These are phyloP conservation scores for Neurospora crassa DNA, from an alignment of 2,329 filamentous ascomycete species.

Conservation along the genomic window DNA sequence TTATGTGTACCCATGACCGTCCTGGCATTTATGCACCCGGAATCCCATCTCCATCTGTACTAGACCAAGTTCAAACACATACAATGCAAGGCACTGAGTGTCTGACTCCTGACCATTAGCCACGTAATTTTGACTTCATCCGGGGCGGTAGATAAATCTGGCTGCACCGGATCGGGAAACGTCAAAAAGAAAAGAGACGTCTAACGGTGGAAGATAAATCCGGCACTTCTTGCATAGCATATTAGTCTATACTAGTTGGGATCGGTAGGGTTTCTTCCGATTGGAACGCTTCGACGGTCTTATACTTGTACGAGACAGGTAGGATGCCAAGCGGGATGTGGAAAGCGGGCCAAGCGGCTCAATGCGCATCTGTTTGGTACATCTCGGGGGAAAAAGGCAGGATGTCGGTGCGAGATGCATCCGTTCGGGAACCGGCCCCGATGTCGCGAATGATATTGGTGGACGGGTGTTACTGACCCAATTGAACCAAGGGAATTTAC, in stretches of 20 bases:
- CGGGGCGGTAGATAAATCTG: background rate
- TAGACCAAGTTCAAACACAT: background rate
- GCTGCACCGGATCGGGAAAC: background rate
- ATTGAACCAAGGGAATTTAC: background rate
- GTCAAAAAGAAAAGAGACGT: background rate
- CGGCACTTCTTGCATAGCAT: background rate
- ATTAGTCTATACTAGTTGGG: background rate
- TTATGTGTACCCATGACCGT: background rate
- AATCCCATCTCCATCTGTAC: background rate
- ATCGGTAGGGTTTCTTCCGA: background rate
- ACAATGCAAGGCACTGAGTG: background rate
- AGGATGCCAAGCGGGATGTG: background rate
- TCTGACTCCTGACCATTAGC: background rate
- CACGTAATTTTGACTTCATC: constrained; percentile 5
- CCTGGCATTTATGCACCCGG: background rate
- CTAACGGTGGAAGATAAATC: background rate
- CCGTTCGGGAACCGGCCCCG: background rate
- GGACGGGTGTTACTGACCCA: background rate
- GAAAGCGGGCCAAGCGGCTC: background rate
- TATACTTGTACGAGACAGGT: no score
- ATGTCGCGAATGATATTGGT: background rate
- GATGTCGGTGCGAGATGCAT: background rate
- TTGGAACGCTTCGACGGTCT: background rate
- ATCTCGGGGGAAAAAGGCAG: background rate
- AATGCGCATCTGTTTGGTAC: background rate